Base-by-base conservation (phyloP, 768 basidiomycete genomes). In the Aureoboletus auriporus region DNA sequence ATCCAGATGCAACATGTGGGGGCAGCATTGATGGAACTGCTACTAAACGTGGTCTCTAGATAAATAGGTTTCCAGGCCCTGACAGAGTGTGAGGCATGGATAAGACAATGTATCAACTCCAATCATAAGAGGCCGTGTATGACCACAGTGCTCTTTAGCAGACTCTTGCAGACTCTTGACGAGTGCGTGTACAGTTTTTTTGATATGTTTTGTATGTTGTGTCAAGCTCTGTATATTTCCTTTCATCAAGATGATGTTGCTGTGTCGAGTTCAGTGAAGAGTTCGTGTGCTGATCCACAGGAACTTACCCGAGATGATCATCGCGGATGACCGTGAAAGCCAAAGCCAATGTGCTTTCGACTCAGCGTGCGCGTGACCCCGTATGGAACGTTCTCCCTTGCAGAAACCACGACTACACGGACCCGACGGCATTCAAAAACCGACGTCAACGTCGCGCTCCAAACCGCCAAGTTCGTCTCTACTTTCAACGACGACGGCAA, bases 181-280 rank as follows among this genome's bases (percentile, higher is more conserved):
- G 11, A 86, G 65, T 10, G 50, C 52, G 4, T 74, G 72, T 0
- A 79, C 71, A n/a, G 54, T 86, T 82, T 34, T n/a, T 66, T 61
- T 13, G n/a, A 76, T 72, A 52, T 75, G 83, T 83, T 50, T 17
- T 39, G 33, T 31, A 39, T 16, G 11, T 35, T 50, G 16, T 10
- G 35, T 50, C 39, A 33, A 29, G 8, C 26, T n/a, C n/a, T n/a
- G n/a, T n/a, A n/a, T n/a, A n/a, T n/a, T 87, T 42, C 84, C 69
- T 59, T 77, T 84, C 79, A 86, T 82, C 41, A 85, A 66, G 51
- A 87, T 86, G 26, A 88, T 71, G 59, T 76, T 77, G 8, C 72
- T 74, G 50, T 12, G 13, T 33, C 23, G n/a, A 35, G 35, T 37
- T 55, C 20, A 53, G 38, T 10, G 30, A 11, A n/a, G n/a, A n/a